Evolutionary conservation across 2,329 filamentous ascomycete species (phyloP), one percentile per base, ranked within the genome.

Genomic region (Didymella keratinophila): DNA sequence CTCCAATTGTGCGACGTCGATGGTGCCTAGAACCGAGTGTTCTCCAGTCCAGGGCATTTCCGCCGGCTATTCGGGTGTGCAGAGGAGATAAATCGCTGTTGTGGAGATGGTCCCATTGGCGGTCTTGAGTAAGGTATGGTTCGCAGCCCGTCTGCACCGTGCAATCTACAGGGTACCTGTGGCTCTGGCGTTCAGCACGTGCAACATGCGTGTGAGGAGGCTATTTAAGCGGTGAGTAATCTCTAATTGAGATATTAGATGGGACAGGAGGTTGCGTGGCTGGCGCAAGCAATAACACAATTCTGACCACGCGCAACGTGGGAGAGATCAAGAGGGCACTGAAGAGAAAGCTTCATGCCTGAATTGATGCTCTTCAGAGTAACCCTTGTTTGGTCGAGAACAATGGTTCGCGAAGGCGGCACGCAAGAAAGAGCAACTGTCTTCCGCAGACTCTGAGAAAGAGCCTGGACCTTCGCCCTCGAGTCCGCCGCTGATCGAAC

Each of bases 11-110:
- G 50, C 18, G 10, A 53, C 42, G 8, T 39, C 18, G 18, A 32
- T 30, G 11, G 18, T 32, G 34, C 25, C 2, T 44, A 53, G 14
- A 32, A 46, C 42, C n/a, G 32, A 48, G 11, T 4, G 4, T 21
- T 54, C 36, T 34, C 27, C 36, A 16, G 25, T 28, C 36, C 27
- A 43, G 14, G 25, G 14, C 11, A 14, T 39, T 4, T 46, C 51
- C 36, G 44, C 21, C 52, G 43, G 36, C 52, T 48, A 18, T 16
- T 36, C 52, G 36, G 34, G 10, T 43, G 21, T 48, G 10, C 27
- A 34, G 11, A 41, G 18, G 32, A 53, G 34, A 44, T 41, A 53
- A 25, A 28, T 18, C 25, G 28, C 23, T 2, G 16, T 1, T 7
- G 14, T 18, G 27, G 46, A 42, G 14, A 47, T 34, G 42, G 23